A percentile compares a stretch with the other conserved stretches of the same genome.
phyloP scores from a whole-genome alignment of 73 alveolate species.

The Stentor roeselii region DNA sequence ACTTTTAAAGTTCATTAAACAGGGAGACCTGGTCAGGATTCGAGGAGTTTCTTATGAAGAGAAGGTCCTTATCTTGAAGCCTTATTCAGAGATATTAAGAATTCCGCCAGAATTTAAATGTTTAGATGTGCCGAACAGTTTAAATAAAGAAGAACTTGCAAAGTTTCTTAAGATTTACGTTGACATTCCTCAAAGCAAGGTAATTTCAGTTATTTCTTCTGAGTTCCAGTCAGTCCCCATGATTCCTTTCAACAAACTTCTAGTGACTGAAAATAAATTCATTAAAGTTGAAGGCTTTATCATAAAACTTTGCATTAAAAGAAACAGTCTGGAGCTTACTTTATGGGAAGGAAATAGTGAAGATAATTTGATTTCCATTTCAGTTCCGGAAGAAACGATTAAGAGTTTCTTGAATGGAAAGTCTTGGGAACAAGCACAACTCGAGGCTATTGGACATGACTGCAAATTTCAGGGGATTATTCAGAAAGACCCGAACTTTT shows the following conservation, averaged over 20 bases:
- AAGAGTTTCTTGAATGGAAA: not conserved
- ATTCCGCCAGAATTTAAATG: not conserved
- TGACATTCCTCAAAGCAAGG: not conserved
- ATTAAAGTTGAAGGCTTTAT: conserved; percentile 13
- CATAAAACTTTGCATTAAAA: not conserved
- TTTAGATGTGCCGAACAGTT: not conserved
- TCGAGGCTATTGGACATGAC: not conserved
- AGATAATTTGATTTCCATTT: not conserved
- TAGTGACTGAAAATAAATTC: not conserved
- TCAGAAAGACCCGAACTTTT: not conserved
- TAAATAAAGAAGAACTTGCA: not conserved
- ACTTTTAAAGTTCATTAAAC: not conserved
- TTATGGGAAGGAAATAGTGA: not conserved
- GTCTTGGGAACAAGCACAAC: not conserved
- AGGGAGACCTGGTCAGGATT: not conserved
- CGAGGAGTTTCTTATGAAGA: conserved; percentile 6
- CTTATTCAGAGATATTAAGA: not conserved
- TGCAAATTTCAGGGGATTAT: not conserved
- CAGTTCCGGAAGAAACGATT: not conserved
- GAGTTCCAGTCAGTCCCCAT: not conserved
- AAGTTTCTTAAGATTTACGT: not conserved
- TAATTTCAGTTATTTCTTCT: not conserved
- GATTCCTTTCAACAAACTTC: not conserved
- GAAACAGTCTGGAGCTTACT: too few species aligned
- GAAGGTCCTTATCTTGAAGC: not conserved